These are phyloP conservation scores for Neurospora tetraspora DNA, from an alignment of 495 filamentous ascomycete genomes.

Conservation along the genomic window DNA sequence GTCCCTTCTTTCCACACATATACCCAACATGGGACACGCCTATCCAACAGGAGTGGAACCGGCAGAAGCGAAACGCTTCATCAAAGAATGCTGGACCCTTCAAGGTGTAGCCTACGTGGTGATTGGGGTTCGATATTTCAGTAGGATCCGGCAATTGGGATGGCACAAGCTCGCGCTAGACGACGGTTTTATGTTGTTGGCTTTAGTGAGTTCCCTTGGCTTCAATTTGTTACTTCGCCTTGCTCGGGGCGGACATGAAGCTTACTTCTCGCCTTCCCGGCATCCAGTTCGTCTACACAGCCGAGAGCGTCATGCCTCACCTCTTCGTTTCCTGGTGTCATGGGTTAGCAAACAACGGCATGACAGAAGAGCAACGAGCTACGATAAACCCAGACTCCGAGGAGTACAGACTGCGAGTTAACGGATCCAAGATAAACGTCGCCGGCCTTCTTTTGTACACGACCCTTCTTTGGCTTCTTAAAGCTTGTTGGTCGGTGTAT, in stretches of 20 bases:
- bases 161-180: slow-evolving; percentile 26
- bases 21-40: background rate
- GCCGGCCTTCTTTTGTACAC: slow-evolving; percentile 48
- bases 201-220: slow-evolving; percentile 29
- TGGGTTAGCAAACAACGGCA: slow-evolving; percentile 41
- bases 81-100: slow-evolving; percentile 22
- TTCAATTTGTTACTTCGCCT: background rate
- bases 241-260: background rate
- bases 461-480: slow-evolving; percentile 45
- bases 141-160: slow-evolving; percentile 13
- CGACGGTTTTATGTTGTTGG: slow-evolving; percentile 46
- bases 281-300: slow-evolving; percentile 27
- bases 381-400: slow-evolving; percentile 25
- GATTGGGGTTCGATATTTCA: slow-evolving; percentile 18
- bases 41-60: background rate
- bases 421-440: slow-evolving; percentile 48
- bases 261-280: slow-evolving; percentile 3
- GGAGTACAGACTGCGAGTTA: slow-evolving; percentile 41
- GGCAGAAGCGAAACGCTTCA: slow-evolving; percentile 10
- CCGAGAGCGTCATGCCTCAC: slow-evolving; percentile 25
- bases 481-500: slow-evolving; percentile 49
- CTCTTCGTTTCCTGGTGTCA: slow-evolving; percentile 18
- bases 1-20: background rate
- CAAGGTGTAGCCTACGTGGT: slow-evolving; percentile 20
- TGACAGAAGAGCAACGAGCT: slow-evolving; percentile 40